Evolutionary conservation across 2,329 filamentous ascomycete genomes (phyloP).

Genomic region (Eutypella sp.): DNA sequence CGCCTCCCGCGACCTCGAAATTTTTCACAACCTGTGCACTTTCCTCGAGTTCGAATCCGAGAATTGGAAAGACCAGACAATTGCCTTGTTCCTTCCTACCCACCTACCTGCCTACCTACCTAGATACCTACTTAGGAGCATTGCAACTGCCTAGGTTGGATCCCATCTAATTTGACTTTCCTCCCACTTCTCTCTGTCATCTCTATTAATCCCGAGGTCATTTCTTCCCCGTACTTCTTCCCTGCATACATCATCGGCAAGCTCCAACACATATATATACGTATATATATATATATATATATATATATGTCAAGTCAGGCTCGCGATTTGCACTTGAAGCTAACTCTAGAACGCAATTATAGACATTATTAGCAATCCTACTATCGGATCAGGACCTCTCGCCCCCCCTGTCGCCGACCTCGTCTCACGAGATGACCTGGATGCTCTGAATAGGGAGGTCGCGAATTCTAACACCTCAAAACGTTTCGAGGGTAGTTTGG

Average conservation of each 20-base stretch:
- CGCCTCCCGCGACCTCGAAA: slow-evolving; percentile 12
- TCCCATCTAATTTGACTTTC: too few species aligned
- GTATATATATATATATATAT: too few species aligned
- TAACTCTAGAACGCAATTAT: slow-evolving; percentile 7
- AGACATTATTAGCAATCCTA: slow-evolving; percentile 65
- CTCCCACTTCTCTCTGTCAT: too few species aligned
- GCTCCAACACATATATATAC: too few species aligned
- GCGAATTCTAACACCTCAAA: slow-evolving; percentile 53
- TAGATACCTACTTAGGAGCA: slow-evolving; percentile 1
- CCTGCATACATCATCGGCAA: background rate
- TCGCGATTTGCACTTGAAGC: slow-evolving; percentile 10
- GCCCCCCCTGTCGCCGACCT: slow-evolving; percentile 46
- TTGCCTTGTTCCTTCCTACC: background rate
- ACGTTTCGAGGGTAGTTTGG: slow-evolving; percentile 64
- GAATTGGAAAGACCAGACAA: background rate
- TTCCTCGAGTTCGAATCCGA: background rate
- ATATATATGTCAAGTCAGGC: too few species aligned
- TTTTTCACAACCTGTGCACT: background rate
- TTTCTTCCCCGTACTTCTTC: background rate
- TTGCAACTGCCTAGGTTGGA: too few species aligned
- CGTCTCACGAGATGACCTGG: slow-evolving; percentile 52
- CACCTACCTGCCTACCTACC: background rate
- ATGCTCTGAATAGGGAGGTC: slow-evolving; percentile 68
- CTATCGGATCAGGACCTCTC: slow-evolving; percentile 51
- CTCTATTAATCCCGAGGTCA: background rate